phyloP scores from a whole-genome alignment of 208 protist species.

The Acanthamoeba royreba region DNA sequence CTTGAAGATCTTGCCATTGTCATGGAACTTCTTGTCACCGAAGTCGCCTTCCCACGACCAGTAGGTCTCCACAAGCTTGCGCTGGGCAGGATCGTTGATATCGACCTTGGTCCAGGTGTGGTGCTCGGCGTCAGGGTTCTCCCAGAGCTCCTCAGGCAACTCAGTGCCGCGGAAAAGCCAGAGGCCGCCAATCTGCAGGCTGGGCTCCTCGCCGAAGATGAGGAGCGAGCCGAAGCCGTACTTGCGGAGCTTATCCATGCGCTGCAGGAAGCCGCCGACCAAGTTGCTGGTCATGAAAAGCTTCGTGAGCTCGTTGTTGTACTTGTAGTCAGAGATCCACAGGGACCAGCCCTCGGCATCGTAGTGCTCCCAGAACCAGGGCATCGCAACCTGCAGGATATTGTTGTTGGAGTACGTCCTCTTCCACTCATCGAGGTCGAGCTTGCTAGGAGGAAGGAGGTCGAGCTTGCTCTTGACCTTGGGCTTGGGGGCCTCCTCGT shows the following conservation, averaged over 20 bases:
- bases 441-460: conserved; percentile 54
- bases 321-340: conserved; percentile 70
- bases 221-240: conserved; percentile 70
- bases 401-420: conserved; percentile 78
- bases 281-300: conserved; percentile 77
- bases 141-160: conserved; percentile 51
- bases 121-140: conserved; percentile 66
- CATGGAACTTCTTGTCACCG: conserved; percentile 43
- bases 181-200: conserved; percentile 58
- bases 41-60: conserved; percentile 73
- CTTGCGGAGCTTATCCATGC: conserved; percentile 77
- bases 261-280: conserved; percentile 74
- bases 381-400: conserved; percentile 56
- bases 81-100: not conserved
- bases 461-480: conserved; percentile 64
- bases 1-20: conserved; percentile 78
- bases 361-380: conserved; percentile 75
- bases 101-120: conserved; percentile 69
- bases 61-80: conserved; percentile 64
- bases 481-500: conserved; percentile 7
- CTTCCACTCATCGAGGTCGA: conserved; percentile 74
- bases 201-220: conserved; percentile 71
- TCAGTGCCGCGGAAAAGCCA: conserved; percentile 76
- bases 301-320: conserved; percentile 59
- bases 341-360: conserved; percentile 72